Evolutionary conservation across 2,329 filamentous ascomycete species (phyloP), one percentile per base, ranked within the genome.

Genomic region (Neofusicoccum ribis): DNA sequence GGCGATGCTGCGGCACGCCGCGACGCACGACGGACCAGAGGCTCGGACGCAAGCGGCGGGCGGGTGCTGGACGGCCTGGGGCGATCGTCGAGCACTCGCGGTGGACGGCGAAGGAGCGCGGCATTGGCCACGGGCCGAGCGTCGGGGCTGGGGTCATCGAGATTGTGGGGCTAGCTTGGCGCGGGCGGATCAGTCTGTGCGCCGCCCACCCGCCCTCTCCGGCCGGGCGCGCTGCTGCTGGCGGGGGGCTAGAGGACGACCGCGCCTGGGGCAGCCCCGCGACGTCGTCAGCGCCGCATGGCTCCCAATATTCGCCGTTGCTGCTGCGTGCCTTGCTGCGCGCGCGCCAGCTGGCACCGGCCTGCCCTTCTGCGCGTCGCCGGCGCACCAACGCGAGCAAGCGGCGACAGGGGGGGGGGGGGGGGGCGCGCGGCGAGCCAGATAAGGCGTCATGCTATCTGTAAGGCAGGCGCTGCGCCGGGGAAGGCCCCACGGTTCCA

Each of bases 161-260:
- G 52, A 56, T 56, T 31, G 52, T 56, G 36, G 52, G 52, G 52
- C 52, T 43, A 37, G 37, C 52, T 56, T 56, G 52, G 52, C 52
- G 52, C 52, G 52, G 52, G 27, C 27, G 27, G 27, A 56, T 56
- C 52, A 56, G 43, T n/a, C 39, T 36, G 52, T 39, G 39, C 54
- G 34, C 23, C 34, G 39, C 47, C 44, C 39, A 59, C 54, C 54
- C 54, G 54, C 54, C 54, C 44, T 17, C 54, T 59, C 54, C 54
- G 54, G 54, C 15, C 23, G 52, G 20, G 12, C 52, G 44, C 43
- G n/a, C 20, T 43, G n/a, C 20, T 43, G 14, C 11, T 27, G 47
- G 47, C 23, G 47, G 23, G 27, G 47, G 31, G 47, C 47, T 23
- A 49, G 23, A n/a, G 12, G n/a, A 23, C 17, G 7, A 23, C 9